phyloP scores from a whole-genome alignment of 1,139 yeast species.

The Hemisphaericaspora xylofermentans region DNA sequence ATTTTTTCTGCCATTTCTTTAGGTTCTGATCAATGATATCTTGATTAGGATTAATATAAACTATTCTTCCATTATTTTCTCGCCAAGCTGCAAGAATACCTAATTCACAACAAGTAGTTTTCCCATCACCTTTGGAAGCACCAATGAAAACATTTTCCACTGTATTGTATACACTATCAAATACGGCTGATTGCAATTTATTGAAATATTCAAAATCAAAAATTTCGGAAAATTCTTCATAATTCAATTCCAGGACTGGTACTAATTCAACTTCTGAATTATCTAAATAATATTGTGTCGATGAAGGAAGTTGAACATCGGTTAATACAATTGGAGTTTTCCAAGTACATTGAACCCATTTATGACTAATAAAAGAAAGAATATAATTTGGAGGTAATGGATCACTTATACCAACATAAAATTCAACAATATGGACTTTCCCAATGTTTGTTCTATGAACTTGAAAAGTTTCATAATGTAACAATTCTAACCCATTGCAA shows the following conservation, averaged over 20 bases:
- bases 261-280: slow-evolving; percentile 41
- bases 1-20: slow-evolving; percentile 53
- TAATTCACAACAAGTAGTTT: slow-evolving; percentile 68
- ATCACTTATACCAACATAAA: slow-evolving; percentile 59
- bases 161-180: slow-evolving; percentile 57
- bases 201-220: slow-evolving; percentile 60
- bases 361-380: slow-evolving; percentile 70
- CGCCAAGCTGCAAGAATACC: slow-evolving; percentile 74
- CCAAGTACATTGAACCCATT: slow-evolving; percentile 78
- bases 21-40: slow-evolving; percentile 48
- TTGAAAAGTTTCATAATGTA: slow-evolving; percentile 56
- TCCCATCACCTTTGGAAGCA: slow-evolving; percentile 74
- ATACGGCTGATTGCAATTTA: slow-evolving; percentile 70
- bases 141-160: slow-evolving; percentile 66
- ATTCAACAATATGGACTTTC: slow-evolving; percentile 59
- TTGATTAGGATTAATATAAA: slow-evolving; percentile 66
- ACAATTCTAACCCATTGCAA: slow-evolving; percentile 73
- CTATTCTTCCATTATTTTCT: slow-evolving; percentile 57
- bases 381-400: slow-evolving; percentile 77
- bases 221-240: slow-evolving; percentile 42
- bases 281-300: slow-evolving; percentile 57
- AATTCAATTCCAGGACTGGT: slow-evolving; percentile 47
- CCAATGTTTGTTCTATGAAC: slow-evolving; percentile 50
- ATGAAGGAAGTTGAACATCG: slow-evolving; percentile 61
- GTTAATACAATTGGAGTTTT: slow-evolving; percentile 61